Conservation (phyloP, 2,329 filamentous ascomycete species). For the Blumeriella jaapii region DNA sequence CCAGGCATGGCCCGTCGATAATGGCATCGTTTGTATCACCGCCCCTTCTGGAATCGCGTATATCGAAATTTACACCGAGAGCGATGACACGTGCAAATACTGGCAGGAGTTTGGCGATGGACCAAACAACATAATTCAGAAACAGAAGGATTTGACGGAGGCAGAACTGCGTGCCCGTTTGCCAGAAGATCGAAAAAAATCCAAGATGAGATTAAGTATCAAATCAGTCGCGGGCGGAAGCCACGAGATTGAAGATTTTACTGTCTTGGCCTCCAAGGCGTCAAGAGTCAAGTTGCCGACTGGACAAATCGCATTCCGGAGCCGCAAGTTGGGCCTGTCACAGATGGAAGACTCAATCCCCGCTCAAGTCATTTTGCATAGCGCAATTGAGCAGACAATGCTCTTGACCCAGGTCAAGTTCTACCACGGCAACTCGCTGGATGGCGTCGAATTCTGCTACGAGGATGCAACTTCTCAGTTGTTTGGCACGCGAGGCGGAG, state of each 20-base stretch:
- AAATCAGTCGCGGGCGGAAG: constrained; percentile 67
- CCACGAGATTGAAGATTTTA: constrained; percentile 68
- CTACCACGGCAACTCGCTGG: constrained; percentile 65
- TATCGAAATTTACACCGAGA: constrained; percentile 69
- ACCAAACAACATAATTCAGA: constrained; percentile 49
- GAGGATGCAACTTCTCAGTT: constrained; percentile 76
- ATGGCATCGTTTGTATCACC: constrained; percentile 62
- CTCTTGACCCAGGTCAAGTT: constrained; percentile 64
- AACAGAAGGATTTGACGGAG: constrained; percentile 65
- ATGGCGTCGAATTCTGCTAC: constrained; percentile 87
- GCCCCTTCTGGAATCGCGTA: constrained; percentile 75
- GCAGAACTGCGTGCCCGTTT: constrained; percentile 59
- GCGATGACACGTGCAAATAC: constrained; percentile 66
- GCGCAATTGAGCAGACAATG: constrained; percentile 54
- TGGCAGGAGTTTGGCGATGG: constrained; percentile 72
- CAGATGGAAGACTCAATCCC: constrained; percentile 58
- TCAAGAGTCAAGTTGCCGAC: constrained; percentile 65
- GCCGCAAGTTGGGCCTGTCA: constrained; percentile 62
- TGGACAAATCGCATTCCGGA: constrained; percentile 62
- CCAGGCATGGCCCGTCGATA: constrained; percentile 77
- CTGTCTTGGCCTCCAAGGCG: constrained; percentile 55
- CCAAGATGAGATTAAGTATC: constrained; percentile 57
- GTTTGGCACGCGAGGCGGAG: constrained; percentile 72
- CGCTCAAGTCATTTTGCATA: constrained; percentile 65
- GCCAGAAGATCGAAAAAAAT: constrained; percentile 61